Percentiles rank a stretch among this genome's conserved stretches.
phyloP scores from a whole-genome alignment of 2,329 filamentous ascomycete genomes.

The Aspergillus tamarii region DNA sequence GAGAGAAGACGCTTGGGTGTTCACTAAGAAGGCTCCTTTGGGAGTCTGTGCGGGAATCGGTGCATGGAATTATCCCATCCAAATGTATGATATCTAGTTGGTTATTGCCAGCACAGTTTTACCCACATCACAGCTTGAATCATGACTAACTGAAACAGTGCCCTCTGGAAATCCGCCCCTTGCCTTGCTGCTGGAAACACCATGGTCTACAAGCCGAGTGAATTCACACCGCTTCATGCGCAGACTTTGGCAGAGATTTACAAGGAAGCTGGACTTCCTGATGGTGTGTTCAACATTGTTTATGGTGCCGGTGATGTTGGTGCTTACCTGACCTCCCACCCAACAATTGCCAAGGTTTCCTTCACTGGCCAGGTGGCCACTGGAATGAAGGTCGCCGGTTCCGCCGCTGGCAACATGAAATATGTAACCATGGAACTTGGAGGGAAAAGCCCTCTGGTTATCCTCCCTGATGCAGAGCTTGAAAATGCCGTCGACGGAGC shows the following conservation, averaged over 20 bases:
- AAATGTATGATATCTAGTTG: constrained; percentile 59
- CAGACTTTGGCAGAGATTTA: constrained; percentile 76
- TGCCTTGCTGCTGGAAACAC: constrained; percentile 85
- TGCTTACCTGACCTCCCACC: constrained; percentile 72
- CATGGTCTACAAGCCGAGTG: constrained; percentile 89
- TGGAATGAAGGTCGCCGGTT: constrained; percentile 76
- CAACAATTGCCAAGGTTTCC: constrained; percentile 77
- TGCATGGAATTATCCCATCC: constrained; percentile 90
- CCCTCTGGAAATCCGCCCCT: constrained; percentile 85
- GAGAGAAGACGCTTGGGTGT: constrained; percentile 76
- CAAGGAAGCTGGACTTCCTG: constrained; percentile 75
- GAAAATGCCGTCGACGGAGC: constrained; percentile 83
- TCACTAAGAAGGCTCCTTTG: constrained; percentile 78
- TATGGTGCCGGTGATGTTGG: constrained; percentile 80
- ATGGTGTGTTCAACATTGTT: constrained; percentile 84
- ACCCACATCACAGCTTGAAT: too few relatives aligned
- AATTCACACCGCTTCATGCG: constrained; percentile 83
- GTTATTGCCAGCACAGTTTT: background rate
- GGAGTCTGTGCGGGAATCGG: constrained; percentile 87
- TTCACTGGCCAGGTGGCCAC: constrained; percentile 88
- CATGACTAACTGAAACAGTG: constrained; percentile 43
- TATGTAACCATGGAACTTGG: constrained; percentile 92
- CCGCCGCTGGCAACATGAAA: constrained; percentile 79
- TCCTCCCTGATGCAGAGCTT: constrained; percentile 78
- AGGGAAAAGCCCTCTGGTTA: constrained; percentile 79